Percentiles rank a stretch among this genome's conserved stretches.
Evolutionary conservation across 106 monocot species (phyloP).

Genomic region (Allium sativum): DNA sequence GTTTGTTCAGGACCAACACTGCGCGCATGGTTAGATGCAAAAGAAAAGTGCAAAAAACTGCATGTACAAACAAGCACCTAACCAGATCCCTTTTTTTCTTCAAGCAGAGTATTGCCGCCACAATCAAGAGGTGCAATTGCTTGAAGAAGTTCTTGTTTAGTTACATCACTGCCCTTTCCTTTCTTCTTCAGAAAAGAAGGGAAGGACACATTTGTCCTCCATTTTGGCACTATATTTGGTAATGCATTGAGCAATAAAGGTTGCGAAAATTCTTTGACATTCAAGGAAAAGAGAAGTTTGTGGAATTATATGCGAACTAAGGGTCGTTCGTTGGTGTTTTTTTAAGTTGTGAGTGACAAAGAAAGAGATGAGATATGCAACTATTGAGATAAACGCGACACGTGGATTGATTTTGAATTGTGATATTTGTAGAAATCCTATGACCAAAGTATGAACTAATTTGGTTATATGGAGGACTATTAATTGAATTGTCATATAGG

Average conservation of each 20-base stretch:
- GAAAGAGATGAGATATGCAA: background rate
- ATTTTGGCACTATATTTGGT: slow-evolving; percentile 13
- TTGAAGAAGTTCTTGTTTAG: slow-evolving; percentile 76
- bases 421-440: no score
- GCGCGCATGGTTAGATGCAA: no score
- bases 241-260: background rate
- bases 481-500: no score
- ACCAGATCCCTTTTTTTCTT: slow-evolving; percentile 59
- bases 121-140: slow-evolving; percentile 80
- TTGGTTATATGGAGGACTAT: no score
- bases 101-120: slow-evolving; percentile 59
- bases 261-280: background rate
- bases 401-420: no score
- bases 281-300: background rate
- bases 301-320: background rate
- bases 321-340: background rate
- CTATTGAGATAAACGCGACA: background rate
- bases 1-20: no score
- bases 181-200: slow-evolving; percentile 48
- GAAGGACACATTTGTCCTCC: slow-evolving; percentile 68
- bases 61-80: slow-evolving; percentile 25
- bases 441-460: no score
- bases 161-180: slow-evolving; percentile 34
- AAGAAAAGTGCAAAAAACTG: no score
- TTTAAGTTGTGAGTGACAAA: background rate